Conservation (phyloP, 148 eudicot genomes). For the Simmondsia chinensis region DNA sequence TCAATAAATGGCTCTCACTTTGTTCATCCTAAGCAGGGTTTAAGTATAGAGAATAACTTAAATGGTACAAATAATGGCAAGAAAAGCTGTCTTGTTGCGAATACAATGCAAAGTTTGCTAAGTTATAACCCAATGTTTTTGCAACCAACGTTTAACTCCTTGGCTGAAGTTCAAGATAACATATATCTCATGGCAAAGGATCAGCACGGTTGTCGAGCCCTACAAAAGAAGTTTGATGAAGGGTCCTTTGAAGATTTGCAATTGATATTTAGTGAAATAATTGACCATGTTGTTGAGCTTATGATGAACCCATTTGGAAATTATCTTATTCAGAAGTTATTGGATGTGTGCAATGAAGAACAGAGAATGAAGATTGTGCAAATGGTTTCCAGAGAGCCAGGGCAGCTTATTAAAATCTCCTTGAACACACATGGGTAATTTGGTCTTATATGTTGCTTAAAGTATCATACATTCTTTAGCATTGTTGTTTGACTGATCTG, state of each 20-base stretch:
- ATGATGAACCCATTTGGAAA: conserved; percentile 67
- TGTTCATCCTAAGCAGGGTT: conserved; percentile 16
- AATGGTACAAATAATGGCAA: conserved; percentile 17
- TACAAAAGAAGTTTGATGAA: conserved; percentile 56
- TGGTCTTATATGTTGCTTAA: conserved; percentile 1
- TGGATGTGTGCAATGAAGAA: conserved; percentile 57
- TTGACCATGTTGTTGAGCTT: conserved; percentile 51
- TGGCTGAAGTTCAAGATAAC: conserved; percentile 29
- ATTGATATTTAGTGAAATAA: conserved; percentile 42
- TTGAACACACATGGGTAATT: conserved; percentile 60
- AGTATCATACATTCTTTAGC: conserved; percentile 1
- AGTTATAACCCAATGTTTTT: conserved; percentile 12
- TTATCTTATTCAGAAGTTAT: conserved; percentile 58
- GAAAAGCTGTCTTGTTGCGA: conserved; percentile 18
- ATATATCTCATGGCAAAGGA: conserved; percentile 49
- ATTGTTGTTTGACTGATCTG: too few relatives aligned
- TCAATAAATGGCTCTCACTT: conserved; percentile 18
- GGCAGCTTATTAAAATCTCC: conserved; percentile 43
- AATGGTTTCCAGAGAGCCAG: conserved; percentile 34
- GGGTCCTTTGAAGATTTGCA: conserved; percentile 43
- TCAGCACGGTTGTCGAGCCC: conserved; percentile 61
- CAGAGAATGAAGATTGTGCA: conserved; percentile 47
- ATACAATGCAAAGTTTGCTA: conserved; percentile 7
- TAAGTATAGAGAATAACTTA: conserved; percentile 10
- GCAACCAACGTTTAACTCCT: conserved; percentile 15